A percentile compares a stretch with the other conserved stretches of the same genome.
phyloP scores from a whole-genome alignment of 495 filamentous ascomycete species.

The Lichina pygmaea region DNA sequence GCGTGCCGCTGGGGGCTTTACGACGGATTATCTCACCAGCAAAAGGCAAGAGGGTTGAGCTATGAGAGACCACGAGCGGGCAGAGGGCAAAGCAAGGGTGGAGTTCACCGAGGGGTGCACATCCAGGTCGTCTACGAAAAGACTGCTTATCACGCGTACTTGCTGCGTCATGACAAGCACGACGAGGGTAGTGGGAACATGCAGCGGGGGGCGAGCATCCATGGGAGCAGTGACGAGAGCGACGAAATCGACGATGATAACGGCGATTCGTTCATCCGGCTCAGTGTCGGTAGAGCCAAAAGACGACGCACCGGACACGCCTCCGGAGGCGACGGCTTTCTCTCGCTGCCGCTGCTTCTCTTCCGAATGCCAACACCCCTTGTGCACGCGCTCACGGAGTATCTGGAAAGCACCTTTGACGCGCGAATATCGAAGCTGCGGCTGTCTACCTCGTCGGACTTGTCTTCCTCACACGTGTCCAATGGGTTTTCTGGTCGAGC shows the following conservation, averaged over 20 bases:
- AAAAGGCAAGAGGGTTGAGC: too few relatives aligned
- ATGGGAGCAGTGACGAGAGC: not conserved
- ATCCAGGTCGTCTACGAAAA: constrained; percentile 9
- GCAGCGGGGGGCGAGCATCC: not conserved
- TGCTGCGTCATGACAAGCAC: constrained; percentile 4
- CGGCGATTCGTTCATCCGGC: not conserved
- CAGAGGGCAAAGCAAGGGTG: not conserved
- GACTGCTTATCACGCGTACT: constrained; percentile 7
- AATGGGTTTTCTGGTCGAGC: not conserved
- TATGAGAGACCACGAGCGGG: too few relatives aligned
- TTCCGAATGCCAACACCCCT: constrained; percentile 11
- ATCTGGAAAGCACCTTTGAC: constrained; percentile 10
- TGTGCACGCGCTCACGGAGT: constrained; percentile 9
- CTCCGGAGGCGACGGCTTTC: constrained; percentile 3
- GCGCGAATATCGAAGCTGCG: constrained; percentile 7
- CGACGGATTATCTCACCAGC: too few relatives aligned
- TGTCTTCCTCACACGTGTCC: not conserved
- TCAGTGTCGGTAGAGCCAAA: too few relatives aligned
- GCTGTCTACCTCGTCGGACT: constrained; percentile 5
- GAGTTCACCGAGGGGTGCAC: constrained; percentile 2
- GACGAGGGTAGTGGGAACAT: not conserved
- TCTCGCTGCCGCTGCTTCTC: constrained; percentile 9
- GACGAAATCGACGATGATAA: not conserved
- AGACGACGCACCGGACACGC: too few relatives aligned
- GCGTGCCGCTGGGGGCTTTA: too few relatives aligned